A percentile compares a stretch with the other conserved stretches of the same genome.
These are phyloP conservation scores for Coemansia sp. DNA, from an alignment of 192 early-diverging fungal genomes.

Conservation along the genomic window DNA sequence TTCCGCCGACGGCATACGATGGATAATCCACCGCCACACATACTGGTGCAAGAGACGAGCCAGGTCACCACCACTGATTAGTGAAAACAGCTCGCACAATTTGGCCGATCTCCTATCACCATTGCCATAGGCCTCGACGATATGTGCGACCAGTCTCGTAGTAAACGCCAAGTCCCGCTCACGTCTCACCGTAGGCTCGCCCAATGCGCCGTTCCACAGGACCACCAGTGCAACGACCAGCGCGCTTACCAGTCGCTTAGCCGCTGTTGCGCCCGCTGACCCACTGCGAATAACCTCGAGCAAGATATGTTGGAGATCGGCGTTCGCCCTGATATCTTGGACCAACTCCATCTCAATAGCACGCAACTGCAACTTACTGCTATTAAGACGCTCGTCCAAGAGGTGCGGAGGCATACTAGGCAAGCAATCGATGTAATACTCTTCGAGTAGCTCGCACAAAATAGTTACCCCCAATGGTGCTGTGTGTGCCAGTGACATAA, in stretches of 20 bases:
- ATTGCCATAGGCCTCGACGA: constrained; percentile 20
- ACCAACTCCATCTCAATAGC: constrained; percentile 47
- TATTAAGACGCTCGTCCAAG: constrained; percentile 35
- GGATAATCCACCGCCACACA: constrained; percentile 49
- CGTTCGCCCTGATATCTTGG: constrained; percentile 34
- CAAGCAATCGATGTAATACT: constrained; percentile 43
- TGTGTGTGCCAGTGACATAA: constrained; percentile 19
- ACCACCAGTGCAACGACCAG: constrained; percentile 37
- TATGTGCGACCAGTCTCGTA: constrained; percentile 16
- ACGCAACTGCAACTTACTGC: constrained; percentile 21
- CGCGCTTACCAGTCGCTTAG: constrained; percentile 31
- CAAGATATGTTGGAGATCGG: constrained; percentile 27
- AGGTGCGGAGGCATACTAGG: constrained; percentile 35
- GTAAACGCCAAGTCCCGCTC: constrained; percentile 38
- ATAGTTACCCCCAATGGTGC: constrained; percentile 10
- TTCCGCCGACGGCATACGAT: constrained; percentile 38
- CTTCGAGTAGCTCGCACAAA: constrained; percentile 34
- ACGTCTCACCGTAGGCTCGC: constrained; percentile 30
- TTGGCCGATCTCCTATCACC: not conserved
- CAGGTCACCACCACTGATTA: constrained; percentile 31
- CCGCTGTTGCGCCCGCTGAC: constrained; percentile 10
- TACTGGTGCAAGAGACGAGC: constrained; percentile 40
- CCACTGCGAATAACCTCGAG: constrained; percentile 13
- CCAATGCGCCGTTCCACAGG: constrained; percentile 47
- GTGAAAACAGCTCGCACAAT: constrained; percentile 24